Evolutionary conservation across 78 protist species (phyloP), one percentile per base, ranked within the genome.

Genomic region (Protostelium mycophagum): DNA sequence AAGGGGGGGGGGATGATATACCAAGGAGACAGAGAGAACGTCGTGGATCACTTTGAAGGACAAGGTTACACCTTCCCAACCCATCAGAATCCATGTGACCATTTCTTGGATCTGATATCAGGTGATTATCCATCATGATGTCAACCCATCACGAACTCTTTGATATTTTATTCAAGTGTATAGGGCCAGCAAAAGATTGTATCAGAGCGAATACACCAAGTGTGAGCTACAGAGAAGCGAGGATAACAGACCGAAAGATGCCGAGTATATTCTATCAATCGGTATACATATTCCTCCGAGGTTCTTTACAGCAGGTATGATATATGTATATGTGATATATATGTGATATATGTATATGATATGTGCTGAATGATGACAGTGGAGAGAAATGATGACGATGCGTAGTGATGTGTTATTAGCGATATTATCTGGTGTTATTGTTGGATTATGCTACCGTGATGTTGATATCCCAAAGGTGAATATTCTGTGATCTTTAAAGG

Each of bases 1-100:
- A 88, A 88, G 63, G 94, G 94, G 38, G 90, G 94, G 37, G 38
- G 63, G 29, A 0, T 92, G 16, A 51, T 35, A 28, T 92, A 92
- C 35, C 90, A 88, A 51, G 94, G 94, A 16, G 88, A 85, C 86
- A 88, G 87, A 73, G 87, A 88, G 35, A 0, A 25, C 10, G 5
- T 51, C 5, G 73, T 51, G 31, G 5, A 5, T 16, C 73, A 51
- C 16, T 51, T 51, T 16, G 73, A 51, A 16, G 16, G 31, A 51
- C 73, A 51, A 16, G 73, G 73, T 25, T 51, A 51, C 73, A 51
- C 5, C 73, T 51, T 51, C 16, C 73, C 73, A 25, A 51, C 16
- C 31, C 5, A 51, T 16, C 73, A 51, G 73, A 51, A 51, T 16
- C 73, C 73, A 5, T 51, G 73, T 51, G 73, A 51, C 16, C 73